Evolutionary conservation across 2,329 filamentous ascomycete genomes (phyloP).

Genomic region (Penicillium sp.): DNA sequence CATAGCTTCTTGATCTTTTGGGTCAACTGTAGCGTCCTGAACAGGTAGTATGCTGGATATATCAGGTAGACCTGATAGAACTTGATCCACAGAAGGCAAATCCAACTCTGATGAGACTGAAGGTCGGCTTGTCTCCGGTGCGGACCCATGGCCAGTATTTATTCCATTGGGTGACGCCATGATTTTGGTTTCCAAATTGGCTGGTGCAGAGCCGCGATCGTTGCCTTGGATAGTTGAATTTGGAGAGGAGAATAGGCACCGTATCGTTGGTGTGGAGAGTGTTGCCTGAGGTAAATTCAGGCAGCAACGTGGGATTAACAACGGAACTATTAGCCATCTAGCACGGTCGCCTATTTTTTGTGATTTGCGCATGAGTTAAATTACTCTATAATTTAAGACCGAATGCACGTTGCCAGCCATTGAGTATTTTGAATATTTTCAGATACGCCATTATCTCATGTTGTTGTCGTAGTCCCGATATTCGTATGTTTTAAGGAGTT

Average conservation of each 20-base stretch:
- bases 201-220: background rate
- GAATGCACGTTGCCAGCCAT: background rate
- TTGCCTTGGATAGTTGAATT: slow-evolving; percentile 4
- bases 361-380: too few species aligned
- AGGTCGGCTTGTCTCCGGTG: slow-evolving; percentile 3
- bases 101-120: slow-evolving; percentile 12
- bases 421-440: background rate
- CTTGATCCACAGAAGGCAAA: slow-evolving; percentile 25
- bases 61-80: slow-evolving; percentile 25
- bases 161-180: slow-evolving; percentile 16
- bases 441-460: background rate
- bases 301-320: slow-evolving; percentile 8
- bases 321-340: background rate
- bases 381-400: background rate
- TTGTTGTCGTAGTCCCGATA: background rate
- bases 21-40: slow-evolving; percentile 18
- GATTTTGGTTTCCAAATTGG: background rate
- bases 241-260: slow-evolving; percentile 2
- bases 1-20: slow-evolving; percentile 35
- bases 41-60: slow-evolving; percentile 21
- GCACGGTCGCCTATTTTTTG: background rate
- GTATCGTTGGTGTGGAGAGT: background rate
- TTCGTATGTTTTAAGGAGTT: slow-evolving; percentile 2
- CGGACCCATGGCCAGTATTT: slow-evolving; percentile 10
- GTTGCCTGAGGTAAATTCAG: slow-evolving; percentile 22